Conservation (phyloP, 2,329 filamentous ascomycete genomes). For the Tolypocladium capitatum region DNA sequence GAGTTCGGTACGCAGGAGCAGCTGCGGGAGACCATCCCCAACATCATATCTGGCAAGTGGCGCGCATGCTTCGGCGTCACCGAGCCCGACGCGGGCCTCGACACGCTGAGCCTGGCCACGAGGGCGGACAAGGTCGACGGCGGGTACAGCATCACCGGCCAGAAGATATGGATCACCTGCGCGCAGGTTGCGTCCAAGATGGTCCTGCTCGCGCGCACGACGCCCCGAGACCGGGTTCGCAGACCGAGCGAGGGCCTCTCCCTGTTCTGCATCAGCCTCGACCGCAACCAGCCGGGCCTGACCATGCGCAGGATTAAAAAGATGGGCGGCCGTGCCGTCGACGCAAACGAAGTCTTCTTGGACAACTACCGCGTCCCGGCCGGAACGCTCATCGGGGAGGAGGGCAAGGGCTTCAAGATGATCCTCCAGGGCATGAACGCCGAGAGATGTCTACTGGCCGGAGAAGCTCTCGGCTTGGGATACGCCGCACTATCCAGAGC, state of each 20-base stretch:
- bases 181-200: conserved; percentile 74
- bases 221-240: conserved; percentile 48
- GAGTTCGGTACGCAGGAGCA: conserved; percentile 58
- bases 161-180: conserved; percentile 85
- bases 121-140: conserved; percentile 40
- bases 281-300: conserved; percentile 44
- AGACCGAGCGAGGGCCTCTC: conserved; percentile 66
- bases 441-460: conserved; percentile 61
- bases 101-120: conserved; percentile 60
- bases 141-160: conserved; percentile 55
- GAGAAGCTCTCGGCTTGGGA: conserved; percentile 67
- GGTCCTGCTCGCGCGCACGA: conserved; percentile 70
- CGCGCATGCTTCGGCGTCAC: conserved; percentile 73
- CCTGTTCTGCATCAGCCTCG: conserved; percentile 68
- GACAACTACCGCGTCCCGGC: conserved; percentile 59
- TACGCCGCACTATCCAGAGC: conserved; percentile 57
- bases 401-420: conserved; percentile 68
- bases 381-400: conserved; percentile 52
- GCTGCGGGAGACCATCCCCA: conserved; percentile 48
- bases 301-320: conserved; percentile 64
- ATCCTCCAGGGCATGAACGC: conserved; percentile 72
- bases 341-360: conserved; percentile 82
- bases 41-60: conserved; percentile 58
- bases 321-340: conserved; percentile 72
- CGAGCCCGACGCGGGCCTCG: conserved; percentile 69